These are phyloP conservation scores for Penicillium sp. DNA, from an alignment of 2,329 filamentous ascomycete genomes.

Conservation along the genomic window DNA sequence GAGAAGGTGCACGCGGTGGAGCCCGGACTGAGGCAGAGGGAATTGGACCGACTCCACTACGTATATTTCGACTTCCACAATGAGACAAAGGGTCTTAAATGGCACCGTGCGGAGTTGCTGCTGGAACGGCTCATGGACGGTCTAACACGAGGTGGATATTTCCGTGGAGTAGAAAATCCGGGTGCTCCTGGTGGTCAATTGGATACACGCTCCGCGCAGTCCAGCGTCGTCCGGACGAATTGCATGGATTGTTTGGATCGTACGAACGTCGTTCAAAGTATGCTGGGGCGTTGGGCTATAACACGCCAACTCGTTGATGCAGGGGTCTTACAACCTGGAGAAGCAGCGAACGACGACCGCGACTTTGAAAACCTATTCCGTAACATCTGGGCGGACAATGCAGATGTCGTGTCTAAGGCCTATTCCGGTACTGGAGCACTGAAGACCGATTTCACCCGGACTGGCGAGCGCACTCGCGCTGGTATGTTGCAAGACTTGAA, in stretches of 20 bases:
- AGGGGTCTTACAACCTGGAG: conserved; percentile 66
- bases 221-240: conserved; percentile 87
- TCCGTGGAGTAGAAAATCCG: conserved; percentile 80
- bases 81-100: conserved; percentile 88
- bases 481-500: conserved; percentile 78
- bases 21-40: conserved; percentile 48
- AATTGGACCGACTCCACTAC: conserved; percentile 82
- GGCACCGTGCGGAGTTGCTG: conserved; percentile 81
- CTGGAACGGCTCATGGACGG: conserved; percentile 72
- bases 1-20: conserved; percentile 79
- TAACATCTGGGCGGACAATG: conserved; percentile 97
- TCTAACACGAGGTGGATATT: conserved; percentile 74
- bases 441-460: conserved; percentile 97
- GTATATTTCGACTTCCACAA: conserved; percentile 98
- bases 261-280: conserved; percentile 95
- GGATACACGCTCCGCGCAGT: conserved; percentile 72
- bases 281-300: conserved; percentile 82
- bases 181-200: conserved; percentile 60
- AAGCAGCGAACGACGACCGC: conserved; percentile 68
- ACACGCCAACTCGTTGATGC: conserved; percentile 81
- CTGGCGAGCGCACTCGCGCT: conserved; percentile 73
- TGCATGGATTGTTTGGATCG: conserved; percentile 99
- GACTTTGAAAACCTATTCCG: conserved; percentile 86
- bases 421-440: conserved; percentile 94
- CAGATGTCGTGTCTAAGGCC: conserved; percentile 84